Evolutionary conservation across 2,329 filamentous ascomycete species (phyloP).

Genomic region (Aspergillus amoenus): DNA sequence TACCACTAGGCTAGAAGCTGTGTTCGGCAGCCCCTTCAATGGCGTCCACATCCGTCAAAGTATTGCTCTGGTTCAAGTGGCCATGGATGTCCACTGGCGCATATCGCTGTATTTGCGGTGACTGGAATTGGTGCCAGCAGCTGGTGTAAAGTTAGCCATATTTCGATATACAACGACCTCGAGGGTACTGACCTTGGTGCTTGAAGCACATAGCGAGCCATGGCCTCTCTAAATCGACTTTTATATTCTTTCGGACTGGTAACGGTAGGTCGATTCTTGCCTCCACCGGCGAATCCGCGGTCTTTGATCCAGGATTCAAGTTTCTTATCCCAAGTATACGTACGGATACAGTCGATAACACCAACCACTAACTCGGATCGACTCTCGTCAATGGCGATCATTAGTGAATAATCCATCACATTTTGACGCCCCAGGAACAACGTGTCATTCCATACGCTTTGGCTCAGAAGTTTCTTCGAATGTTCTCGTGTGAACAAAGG

Average conservation of each 20-base stretch:
- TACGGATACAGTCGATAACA: conserved; percentile 97
- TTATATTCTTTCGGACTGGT: conserved; percentile 98
- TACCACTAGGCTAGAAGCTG: neutral
- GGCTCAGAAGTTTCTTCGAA: conserved; percentile 87
- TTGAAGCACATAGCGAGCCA: conserved; percentile 74
- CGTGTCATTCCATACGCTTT: conserved; percentile 96
- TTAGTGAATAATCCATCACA: conserved; percentile 98
- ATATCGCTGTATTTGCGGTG: conserved; percentile 30
- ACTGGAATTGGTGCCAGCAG: conserved; percentile 49
- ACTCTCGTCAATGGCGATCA: conserved; percentile 94
- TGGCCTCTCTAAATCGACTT: conserved; percentile 89
- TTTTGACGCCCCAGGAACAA: conserved; percentile 91
- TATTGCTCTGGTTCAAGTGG: conserved; percentile 6
- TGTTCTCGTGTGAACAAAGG: conserved; percentile 94
- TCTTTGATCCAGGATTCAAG: conserved; percentile 99
- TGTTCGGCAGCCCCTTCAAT: conserved; percentile 15
- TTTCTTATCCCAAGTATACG: conserved; percentile 99
- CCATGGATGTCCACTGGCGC: conserved; percentile 28
- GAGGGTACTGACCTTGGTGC: conserved; percentile 44
- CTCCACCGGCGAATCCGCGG: conserved; percentile 76
- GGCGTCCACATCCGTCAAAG: conserved; percentile 22
- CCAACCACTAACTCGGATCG: conserved; percentile 91
- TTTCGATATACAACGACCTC: neutral
- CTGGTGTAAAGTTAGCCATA: conserved; percentile 22
- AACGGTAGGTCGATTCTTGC: conserved; percentile 84